Evolutionary conservation across 352 stramenopile genomes (phyloP).

Genomic region (Blastocystis sp.): DNA sequence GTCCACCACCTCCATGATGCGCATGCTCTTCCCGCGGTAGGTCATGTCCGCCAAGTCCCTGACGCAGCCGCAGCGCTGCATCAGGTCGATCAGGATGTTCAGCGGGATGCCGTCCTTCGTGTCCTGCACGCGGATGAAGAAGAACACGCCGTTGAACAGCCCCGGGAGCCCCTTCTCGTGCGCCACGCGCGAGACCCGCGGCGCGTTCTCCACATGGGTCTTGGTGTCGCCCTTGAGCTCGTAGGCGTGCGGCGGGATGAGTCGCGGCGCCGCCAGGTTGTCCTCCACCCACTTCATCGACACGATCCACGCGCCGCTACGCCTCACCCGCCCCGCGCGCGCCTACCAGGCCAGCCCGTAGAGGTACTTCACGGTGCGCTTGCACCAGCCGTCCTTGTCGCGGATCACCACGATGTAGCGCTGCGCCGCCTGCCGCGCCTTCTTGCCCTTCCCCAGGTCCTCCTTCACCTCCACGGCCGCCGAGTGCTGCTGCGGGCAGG

Average conservation of each 20-base stretch:
- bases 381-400: constrained; percentile 43
- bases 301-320: constrained; percentile 67
- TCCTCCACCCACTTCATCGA: constrained; percentile 58
- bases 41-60: constrained; percentile 34
- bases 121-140: constrained; percentile 53
- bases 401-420: constrained; percentile 59
- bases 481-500: not conserved
- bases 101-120: constrained; percentile 54
- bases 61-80: constrained; percentile 61
- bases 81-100: constrained; percentile 64
- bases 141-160: constrained; percentile 51
- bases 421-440: constrained; percentile 9
- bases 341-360: constrained; percentile 55
- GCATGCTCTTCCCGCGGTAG: constrained; percentile 13
- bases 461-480: not conserved
- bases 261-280: not conserved
- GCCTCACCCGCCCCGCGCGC: not conserved
- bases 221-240: constrained; percentile 45
- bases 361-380: constrained; percentile 63
- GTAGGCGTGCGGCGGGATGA: constrained; percentile 50
- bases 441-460: not conserved
- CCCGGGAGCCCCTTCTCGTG: constrained; percentile 55
- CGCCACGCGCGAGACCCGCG: constrained; percentile 11
- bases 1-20: constrained; percentile 51
- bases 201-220: constrained; percentile 39